Percentiles rank a stretch among this genome's conserved stretches.
Evolutionary conservation across 805 yeast species (phyloP).

Genomic region (Myxozyma monticola): DNA sequence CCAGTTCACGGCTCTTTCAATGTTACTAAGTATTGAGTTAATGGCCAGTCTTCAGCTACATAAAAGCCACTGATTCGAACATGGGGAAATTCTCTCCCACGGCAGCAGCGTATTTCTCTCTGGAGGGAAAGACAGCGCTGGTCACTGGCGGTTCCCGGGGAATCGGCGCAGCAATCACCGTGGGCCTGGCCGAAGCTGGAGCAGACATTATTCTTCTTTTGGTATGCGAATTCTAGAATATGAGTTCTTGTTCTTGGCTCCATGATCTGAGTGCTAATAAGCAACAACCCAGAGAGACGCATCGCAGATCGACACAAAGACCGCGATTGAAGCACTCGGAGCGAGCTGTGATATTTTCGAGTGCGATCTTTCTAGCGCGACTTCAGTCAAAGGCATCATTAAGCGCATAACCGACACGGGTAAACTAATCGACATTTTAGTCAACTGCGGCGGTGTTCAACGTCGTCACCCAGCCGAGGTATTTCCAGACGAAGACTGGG

Average conservation of each 20-base stretch:
- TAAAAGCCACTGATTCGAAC: too few species aligned
- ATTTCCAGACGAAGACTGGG: slow-evolving; percentile 44
- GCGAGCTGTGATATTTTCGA: slow-evolving; percentile 34
- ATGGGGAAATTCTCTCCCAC: neutral
- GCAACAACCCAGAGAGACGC: slow-evolving; percentile 44
- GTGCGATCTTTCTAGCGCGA: slow-evolving; percentile 35
- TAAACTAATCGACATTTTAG: slow-evolving; percentile 43
- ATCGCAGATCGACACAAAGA: slow-evolving; percentile 38
- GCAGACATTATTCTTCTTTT: slow-evolving; percentile 47
- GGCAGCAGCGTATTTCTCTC: slow-evolving; percentile 37
- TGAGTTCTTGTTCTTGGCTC: too few species aligned
- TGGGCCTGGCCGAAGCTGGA: slow-evolving; percentile 51
- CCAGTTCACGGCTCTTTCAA: too few species aligned
- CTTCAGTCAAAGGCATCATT: slow-evolving; percentile 38
- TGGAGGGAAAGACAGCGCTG: slow-evolving; percentile 46
- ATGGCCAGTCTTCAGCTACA: too few species aligned
- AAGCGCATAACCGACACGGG: slow-evolving; percentile 38
- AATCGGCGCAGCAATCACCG: slow-evolving; percentile 59
- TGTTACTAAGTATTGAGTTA: too few species aligned
- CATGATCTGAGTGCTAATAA: too few species aligned
- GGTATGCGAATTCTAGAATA: too few species aligned
- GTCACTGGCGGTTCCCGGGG: slow-evolving; percentile 67
- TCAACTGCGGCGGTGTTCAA: slow-evolving; percentile 48
- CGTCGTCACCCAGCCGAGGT: slow-evolving; percentile 39
- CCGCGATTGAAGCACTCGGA: slow-evolving; percentile 34